Base-by-base conservation (phyloP, 768 basidiomycete species). In the Trametes cingulata region DNA sequence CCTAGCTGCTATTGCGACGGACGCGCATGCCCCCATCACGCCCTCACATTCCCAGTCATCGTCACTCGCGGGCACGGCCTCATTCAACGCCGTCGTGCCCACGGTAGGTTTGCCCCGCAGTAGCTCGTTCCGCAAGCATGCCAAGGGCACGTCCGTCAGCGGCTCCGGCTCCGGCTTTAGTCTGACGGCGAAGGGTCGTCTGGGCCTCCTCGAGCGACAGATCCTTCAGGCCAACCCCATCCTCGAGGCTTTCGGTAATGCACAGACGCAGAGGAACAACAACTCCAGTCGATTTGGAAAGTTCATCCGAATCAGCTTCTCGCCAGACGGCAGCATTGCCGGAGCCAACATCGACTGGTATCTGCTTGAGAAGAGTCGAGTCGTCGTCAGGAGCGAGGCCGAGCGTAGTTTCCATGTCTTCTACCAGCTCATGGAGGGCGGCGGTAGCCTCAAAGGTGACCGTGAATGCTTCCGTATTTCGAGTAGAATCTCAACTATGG, bases 271-370 rank as follows among this genome's bases (percentile, higher is more conserved):
- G 75, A 80, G 95, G 45, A 99, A 99, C 71, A 98, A 98, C 75
- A 99, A 99, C 70, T 98, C 97, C 1, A 94, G 92, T 82, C 91
- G 97, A 39, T 99, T 99, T 72, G 95, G 95, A 29, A 99, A 99
- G 75, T 99, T 99, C 72, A 91, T 99, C 47, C 82, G 94, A 45
- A 98, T 99, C 61, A 90, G 89, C 69, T 99, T 99, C 74, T 85
- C 92, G 1, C 87, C 91, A 0, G 87, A 91, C 64, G 95, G 96
- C 2, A 93, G 93, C 65, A 99, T 99, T 58, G 91, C 95, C 0
- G 97, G 97, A 0, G 97, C 97, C 24, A 98, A 95, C 70, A 94
- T 98, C 60, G 95, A 99, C 72, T 98, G 97, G 97, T 99, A 99
- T 72, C 79, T 99, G 29, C 77, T 99, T 57, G 97, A 99, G 79